Evolutionary conservation across 352 stramenopile species (phyloP), one percentile per base, ranked within the genome.

Genomic region (Globisporangium iwayamae): DNA sequence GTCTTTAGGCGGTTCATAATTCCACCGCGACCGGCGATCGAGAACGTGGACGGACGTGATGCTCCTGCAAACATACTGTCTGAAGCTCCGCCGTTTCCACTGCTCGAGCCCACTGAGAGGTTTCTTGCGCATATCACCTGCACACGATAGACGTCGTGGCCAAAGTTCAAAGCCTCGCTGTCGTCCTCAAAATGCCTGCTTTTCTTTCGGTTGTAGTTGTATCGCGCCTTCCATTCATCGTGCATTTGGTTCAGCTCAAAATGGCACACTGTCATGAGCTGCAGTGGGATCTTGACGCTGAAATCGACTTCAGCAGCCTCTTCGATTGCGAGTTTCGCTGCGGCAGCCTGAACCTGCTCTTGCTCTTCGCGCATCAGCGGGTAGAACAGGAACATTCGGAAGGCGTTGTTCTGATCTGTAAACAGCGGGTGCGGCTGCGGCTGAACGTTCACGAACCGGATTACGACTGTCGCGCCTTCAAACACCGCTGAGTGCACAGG

Each of bases 131-230:
- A 79, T 25, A 95, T 65, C 2, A 93, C 81, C 41, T 91, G 79
- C 0, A 93, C 77, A 1, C 79, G 81, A n/a, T 87, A 92, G 1
- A 92, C 79, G 45, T 95, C 85, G 62, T 91, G 77, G 28, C 81
- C 83, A 64, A 90, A 93, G 45, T 73, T 75, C 10, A 95, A 69
- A n/a, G 87, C 87, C 45, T 95, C 87, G 1, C 74, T 73, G 39
- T 91, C 87, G 62, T 93, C 82, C 22, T 87, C 80, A 65, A 95
- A 95, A 62, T 87, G 87, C 13, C 84, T 74, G 43, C 75, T 83
- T 47, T 80, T 75, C 71, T 89, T 91, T n/a, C 85, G 85, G 54
- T 78, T 87, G 63, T 83, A 90, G 55, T 92, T 91, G 76, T 95
- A 95, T 0, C 83, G 79, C 55, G 74, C 62, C 8, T 79, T 83